phyloP scores from a whole-genome alignment of 371 early-diverging fungal genomes.

The Rhizomucor pusillus region DNA sequence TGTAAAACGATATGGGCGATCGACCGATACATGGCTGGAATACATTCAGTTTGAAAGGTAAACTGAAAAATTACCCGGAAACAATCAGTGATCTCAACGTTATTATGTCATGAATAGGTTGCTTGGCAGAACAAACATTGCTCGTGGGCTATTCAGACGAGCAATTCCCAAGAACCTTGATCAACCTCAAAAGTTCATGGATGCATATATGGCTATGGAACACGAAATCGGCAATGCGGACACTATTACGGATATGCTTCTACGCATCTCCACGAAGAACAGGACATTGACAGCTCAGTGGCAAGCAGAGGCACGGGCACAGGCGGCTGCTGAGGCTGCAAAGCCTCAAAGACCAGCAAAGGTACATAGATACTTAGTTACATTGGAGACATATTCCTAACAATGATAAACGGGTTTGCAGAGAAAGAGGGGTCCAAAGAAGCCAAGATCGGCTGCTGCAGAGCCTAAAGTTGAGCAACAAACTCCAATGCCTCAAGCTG shows the following conservation, averaged over 20 bases:
- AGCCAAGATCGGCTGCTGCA: too few species aligned
- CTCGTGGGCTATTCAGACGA: conserved; percentile 36
- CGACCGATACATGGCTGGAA: conserved; percentile 42
- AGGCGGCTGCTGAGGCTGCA: too few species aligned
- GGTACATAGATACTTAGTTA: too few species aligned
- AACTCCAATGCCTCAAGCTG: too few species aligned
- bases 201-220: conserved; percentile 50
- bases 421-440: too few species aligned
- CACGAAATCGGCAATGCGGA: conserved; percentile 43
- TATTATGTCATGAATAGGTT: conserved; percentile 6
- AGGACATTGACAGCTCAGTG: conserved; percentile 26
- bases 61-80: conserved; percentile 5
- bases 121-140: conserved; percentile 21
- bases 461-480: too few species aligned
- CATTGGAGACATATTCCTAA: too few species aligned
- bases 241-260: conserved; percentile 19
- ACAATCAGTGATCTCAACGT: conserved; percentile 4
- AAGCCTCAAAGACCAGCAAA: conserved; percentile 10
- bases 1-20: conserved; percentile 23
- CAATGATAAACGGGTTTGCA: too few species aligned
- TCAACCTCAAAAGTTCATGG: conserved; percentile 49
- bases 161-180: conserved; percentile 40
- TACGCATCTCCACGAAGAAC: conserved; percentile 25
- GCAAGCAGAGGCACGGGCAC: conserved; percentile 8
- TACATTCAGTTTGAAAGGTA: conserved; percentile 48